Conservation (phyloP, 1,284 basidiomycete genomes). For the Fomitopsis betulina region DNA sequence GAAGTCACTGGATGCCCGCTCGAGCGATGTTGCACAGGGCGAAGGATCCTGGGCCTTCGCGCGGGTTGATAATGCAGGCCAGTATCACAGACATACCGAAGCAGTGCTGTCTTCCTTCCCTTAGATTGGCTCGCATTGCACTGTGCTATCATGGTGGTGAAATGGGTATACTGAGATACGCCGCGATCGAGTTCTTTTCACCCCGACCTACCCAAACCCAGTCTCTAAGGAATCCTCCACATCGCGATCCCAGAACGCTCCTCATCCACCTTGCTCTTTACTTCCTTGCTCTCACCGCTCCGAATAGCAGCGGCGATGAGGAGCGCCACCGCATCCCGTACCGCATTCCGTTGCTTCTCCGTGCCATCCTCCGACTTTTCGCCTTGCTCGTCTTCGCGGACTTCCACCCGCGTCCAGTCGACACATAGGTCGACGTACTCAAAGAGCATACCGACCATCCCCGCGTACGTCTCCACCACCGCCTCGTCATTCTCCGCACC, state of each 20-base stretch:
- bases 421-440: slow-evolving; percentile 59
- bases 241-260: slow-evolving; percentile 56
- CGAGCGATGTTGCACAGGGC: too few species aligned
- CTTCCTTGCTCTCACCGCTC: slow-evolving; percentile 49
- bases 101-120: too few species aligned
- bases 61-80: too few species aligned
- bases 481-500: slow-evolving; percentile 14
- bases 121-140: too few species aligned
- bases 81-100: too few species aligned
- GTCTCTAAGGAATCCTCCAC: slow-evolving; percentile 47
- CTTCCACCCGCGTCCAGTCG: slow-evolving; percentile 50
- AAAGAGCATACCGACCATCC: slow-evolving; percentile 47
- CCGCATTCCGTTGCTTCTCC: slow-evolving; percentile 14
- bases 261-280: slow-evolving; percentile 50
- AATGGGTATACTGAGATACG: too few species aligned
- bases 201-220: slow-evolving; percentile 15
- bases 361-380: slow-evolving; percentile 15
- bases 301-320: not conserved
- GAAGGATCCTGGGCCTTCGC: too few species aligned
- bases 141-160: too few species aligned
- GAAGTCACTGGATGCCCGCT: too few species aligned
- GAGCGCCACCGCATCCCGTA: slow-evolving; percentile 11
- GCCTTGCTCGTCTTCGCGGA: slow-evolving; percentile 20
- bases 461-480: slow-evolving; percentile 38
- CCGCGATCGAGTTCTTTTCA: not conserved